A percentile compares a stretch with the other conserved stretches of the same genome.
Evolutionary conservation across 495 filamentous ascomycete species (phyloP).

Genomic region (Aspergillus biplanus): DNA sequence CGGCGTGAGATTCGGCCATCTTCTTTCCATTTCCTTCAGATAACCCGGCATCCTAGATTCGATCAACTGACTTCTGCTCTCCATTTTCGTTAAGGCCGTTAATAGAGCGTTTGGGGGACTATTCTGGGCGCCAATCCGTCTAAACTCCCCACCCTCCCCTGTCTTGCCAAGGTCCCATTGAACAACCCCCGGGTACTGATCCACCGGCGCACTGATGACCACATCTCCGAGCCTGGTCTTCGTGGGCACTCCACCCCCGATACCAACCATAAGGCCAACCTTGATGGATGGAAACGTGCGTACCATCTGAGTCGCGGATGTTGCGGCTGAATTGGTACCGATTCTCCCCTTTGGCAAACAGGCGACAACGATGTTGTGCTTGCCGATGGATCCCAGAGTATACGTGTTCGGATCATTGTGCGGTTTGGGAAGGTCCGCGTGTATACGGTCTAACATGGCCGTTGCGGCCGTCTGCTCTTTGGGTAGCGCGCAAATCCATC

Average conservation of each 20-base stretch:
- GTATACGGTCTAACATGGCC: slow-evolving; percentile 43
- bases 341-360: slow-evolving; percentile 6
- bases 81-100: background rate
- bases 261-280: background rate
- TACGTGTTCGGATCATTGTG: slow-evolving; percentile 37
- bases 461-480: slow-evolving; percentile 41
- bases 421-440: slow-evolving; percentile 31
- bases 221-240: background rate
- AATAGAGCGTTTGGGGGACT: background rate
- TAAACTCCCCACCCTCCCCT: background rate
- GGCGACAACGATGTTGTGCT: slow-evolving; percentile 19
- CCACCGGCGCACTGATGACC: background rate
- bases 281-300: background rate
- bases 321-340: slow-evolving; percentile 3
- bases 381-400: slow-evolving; percentile 34
- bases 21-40: background rate
- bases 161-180: background rate
- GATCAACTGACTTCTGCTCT: background rate
- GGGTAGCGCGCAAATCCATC: slow-evolving; percentile 50
- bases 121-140: background rate
- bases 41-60: background rate
- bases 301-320: background rate
- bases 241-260: background rate
- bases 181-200: background rate
- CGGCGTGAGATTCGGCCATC: background rate